Evolutionary conservation across 495 filamentous ascomycete genomes (phyloP), one percentile per base, ranked within the genome.

Genomic region (Talaromyces borbonicus): DNA sequence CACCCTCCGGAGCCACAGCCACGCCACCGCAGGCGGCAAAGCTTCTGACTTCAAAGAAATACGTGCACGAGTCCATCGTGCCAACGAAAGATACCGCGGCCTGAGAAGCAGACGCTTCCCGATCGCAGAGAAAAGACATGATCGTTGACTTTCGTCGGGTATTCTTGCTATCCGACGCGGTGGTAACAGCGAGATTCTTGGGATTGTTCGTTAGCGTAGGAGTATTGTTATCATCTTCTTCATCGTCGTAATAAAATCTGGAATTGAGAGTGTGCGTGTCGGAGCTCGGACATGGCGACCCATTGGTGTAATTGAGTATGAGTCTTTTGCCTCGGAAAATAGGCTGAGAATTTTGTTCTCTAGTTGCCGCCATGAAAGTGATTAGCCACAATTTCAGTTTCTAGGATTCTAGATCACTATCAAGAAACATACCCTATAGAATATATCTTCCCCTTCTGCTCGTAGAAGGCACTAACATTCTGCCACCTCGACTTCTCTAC

Each of bases 41-140:
- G 36, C 87, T 88, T 46, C 90, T 85, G n/a, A 89, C 78, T 61
- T 95, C 89, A 66, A 99, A 99, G 61, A 93, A 85, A 65, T 96
- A 99, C n/a, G 85, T 77, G 69, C 93, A 99, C 39, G 87, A 79
- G 55, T 96, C 87, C 62, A 83, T 81, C 16, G 83, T 77, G 47
- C 85, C 87, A 40, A 97, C 80, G 59, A 94, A 99, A 4, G 85
- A 84, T 4, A 80, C 59, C 11, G 80, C 77, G 12, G 83, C 75
- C 20, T 79, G 76, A 7, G 79, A 73, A 5, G 66, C 60, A 2
- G 71, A 62, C 7, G 69, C 58, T 48, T 95, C 87, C 39, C 78
- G 78, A 54, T 96, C 90, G 67, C 93, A 97, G 56, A 90, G 83
- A 63, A 97, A 86, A 24, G 85, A 90, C 69, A 99, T 88, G 43